Evolutionary conservation across 129 eudicot species (phyloP), one percentile per base, ranked within the genome.

Genomic region (Lonicera japonica): DNA sequence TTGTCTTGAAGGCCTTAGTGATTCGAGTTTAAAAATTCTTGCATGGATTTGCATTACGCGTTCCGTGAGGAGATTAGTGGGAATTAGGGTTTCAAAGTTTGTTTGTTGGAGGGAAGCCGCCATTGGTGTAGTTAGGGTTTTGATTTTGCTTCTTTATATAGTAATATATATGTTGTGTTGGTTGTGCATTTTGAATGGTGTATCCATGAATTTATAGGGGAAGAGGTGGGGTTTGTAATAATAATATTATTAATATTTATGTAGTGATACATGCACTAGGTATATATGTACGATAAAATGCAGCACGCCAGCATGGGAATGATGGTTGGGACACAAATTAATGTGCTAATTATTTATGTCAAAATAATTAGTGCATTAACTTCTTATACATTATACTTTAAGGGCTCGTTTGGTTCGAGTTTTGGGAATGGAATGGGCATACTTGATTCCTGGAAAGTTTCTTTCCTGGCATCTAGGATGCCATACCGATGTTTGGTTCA

Each of bases 41-140:
- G 58, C 38, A 15, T 70, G 60, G 21, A 70, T 36, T n/a, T 70
- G 68, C 15, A 45, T 53, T 13, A 70, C 55, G 11, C 50, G 54
- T 25, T 63, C 69, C 39, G 54, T 45, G 5, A 68, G 72, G 47
- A 56, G 24, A 5, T 68, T 64, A 3, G 45, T 25, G 1, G 72
- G 56, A 21, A 68, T 55, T 25, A 25, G 34, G 40, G 56, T 24
- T 67, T 67, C 64, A 3, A 67, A 46, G 29, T 21, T 11, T 45
- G 72, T n/a, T 34, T 43, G n/a, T 17, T 57, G 64, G 20, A 41
- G 43, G 72, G 65, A 57, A 57, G 64, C 64, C 72, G 64, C 64
- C 72, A 68, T 68, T 67, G 45, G 18, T 20, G 46, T 17, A 12
- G 25, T 18, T 16, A 14, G 38, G 11, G 0, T 45, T 9, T 3